phyloP scores from a whole-genome alignment of 306 rosid species.

The Psophocarpus tetragonolobus region DNA sequence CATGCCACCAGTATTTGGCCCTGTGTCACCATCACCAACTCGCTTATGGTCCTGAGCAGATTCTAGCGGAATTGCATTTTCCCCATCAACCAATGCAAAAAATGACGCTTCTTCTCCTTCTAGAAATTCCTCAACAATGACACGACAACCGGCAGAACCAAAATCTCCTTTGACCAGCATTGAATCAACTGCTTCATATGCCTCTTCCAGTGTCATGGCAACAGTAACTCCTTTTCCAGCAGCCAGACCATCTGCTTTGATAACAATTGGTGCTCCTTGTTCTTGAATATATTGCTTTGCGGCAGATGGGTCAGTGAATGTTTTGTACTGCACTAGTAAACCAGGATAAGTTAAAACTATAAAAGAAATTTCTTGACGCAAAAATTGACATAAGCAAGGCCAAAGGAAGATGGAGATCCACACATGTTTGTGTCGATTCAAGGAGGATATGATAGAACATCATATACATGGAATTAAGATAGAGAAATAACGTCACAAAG shows the following conservation, averaged over 20 bases:
- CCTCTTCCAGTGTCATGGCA: slow-evolving; percentile 76
- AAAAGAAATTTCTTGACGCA: background rate
- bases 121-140: slow-evolving; percentile 83
- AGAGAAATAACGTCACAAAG: background rate
- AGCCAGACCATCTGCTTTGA: slow-evolving; percentile 96
- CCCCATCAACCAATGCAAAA: slow-evolving; percentile 93
- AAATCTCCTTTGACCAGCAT: slow-evolving; percentile 87
- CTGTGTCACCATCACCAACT: slow-evolving; percentile 93
- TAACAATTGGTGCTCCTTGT: slow-evolving; percentile 85
- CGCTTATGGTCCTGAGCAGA: slow-evolving; percentile 98
- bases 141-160: slow-evolving; percentile 87
- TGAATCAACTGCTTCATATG: slow-evolving; percentile 88
- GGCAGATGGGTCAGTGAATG: slow-evolving; percentile 71
- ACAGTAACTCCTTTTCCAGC: slow-evolving; percentile 97
- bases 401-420: background rate
- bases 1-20: slow-evolving; percentile 99
- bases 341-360: slow-evolving; percentile 18
- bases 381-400: background rate
- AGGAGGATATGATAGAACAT: background rate
- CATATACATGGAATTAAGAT: slow-evolving; percentile 6
- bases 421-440: background rate
- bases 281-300: slow-evolving; percentile 85
- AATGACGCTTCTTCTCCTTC: slow-evolving; percentile 98
- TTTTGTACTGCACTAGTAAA: slow-evolving; percentile 70
- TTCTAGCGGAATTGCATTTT: slow-evolving; percentile 89